These are phyloP conservation scores for Arachis hypogaea DNA, from an alignment of 306 rosid genomes.

Conservation along the genomic window DNA sequence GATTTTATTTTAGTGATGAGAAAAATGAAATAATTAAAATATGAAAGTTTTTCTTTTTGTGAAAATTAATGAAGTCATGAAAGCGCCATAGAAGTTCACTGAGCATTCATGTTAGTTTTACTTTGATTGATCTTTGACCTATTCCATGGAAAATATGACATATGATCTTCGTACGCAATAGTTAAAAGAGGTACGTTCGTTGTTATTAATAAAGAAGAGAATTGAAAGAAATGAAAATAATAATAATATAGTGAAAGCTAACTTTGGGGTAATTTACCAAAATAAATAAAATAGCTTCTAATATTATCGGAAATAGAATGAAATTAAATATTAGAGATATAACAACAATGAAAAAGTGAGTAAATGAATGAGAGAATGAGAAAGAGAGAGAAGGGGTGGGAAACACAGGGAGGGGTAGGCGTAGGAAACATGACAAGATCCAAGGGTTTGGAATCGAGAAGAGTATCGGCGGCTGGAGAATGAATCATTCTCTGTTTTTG, in stretches of 20 bases:
- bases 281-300: no score
- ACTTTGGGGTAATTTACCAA: background rate
- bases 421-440: no score
- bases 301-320: no score
- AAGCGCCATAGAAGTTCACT: conserved; percentile 28
- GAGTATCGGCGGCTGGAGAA: no score
- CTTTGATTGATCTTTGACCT: conserved; percentile 30
- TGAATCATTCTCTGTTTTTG: no score
- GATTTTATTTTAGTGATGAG: background rate
- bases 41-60: background rate
- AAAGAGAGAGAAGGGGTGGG: no score
- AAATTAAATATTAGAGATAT: no score
- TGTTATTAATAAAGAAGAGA: background rate
- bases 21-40: background rate
- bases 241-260: conserved; percentile 30
- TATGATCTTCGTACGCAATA: conserved; percentile 30
- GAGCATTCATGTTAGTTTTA: conserved; percentile 11
- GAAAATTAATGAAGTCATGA: conserved; percentile 25
- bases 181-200: background rate
- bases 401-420: no score
- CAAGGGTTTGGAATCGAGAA: no score
- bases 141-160: conserved; percentile 33
- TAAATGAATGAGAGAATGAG: no score
- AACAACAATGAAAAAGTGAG: no score
- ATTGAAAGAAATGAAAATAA: conserved; percentile 19